Base-by-base conservation (phyloP, 1,284 basidiomycete genomes). In the Ganoderma sinense region DNA sequence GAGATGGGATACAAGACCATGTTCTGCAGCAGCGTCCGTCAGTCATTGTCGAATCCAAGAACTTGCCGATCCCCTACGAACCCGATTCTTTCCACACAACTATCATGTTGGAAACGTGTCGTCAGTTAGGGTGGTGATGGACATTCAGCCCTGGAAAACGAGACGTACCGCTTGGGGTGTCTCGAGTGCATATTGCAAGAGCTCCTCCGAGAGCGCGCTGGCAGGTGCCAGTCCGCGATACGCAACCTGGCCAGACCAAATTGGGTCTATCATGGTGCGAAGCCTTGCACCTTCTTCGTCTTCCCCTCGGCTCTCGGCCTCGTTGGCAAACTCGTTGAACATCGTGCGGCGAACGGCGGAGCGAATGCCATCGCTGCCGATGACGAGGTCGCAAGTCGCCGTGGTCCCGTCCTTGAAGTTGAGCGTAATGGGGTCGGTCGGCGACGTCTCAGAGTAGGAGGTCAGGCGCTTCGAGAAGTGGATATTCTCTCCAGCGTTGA, bases 291-390 rank as follows among this genome's bases (percentile, higher is more conserved):
- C 68, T n/a, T 59, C 64, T 6, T 56, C 64, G 20, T 64, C 48
- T 23, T 70, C 41, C 4, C 71, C 68, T 13, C 77, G 53, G 58
- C 76, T 75, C 18, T 62, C 26, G 1, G 70, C 69, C 1, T 55
- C 67, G 41, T 68, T 58, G 4, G 73, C 73, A 1, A 74, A 40
- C 5, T 66, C 48, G 8, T 64, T 62, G 48, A 65, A 76, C 72
- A 76, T 69, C n/a, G 41, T 56, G 3, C 40, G 55, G 20, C 82
- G 79, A 7, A 80, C 78, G 31, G 78, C 80, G 72, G 86, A 87
- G 76, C 84, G 85, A 65, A 87, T 73, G 4, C 86, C 86, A 74
- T 88, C 87, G 66, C 84, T 83, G 20, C 86, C 86, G 66, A 87
- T 77, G 59, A 89, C 82, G 26, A 87, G 75, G 76, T 89, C 87